These are phyloP conservation scores for Podaxis rugospora DNA, from an alignment of 768 basidiomycete species.

Conservation along the genomic window DNA sequence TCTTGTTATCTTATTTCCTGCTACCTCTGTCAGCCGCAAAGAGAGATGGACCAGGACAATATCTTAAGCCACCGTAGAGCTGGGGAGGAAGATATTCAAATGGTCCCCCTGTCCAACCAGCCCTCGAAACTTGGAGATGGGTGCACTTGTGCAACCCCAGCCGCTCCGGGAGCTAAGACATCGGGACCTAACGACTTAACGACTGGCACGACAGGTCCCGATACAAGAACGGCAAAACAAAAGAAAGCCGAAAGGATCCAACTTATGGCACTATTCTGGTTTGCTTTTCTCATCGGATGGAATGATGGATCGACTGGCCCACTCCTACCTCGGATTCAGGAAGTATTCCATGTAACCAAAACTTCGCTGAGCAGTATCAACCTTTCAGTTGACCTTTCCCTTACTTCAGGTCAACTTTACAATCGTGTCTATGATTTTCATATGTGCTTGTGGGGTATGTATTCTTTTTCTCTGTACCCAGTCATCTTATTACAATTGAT, in stretches of 20 bases:
- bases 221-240: conserved; percentile 18
- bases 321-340: conserved; percentile 66
- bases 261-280: conserved; percentile 49
- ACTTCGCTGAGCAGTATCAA: background rate
- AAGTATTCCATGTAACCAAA: conserved; percentile 38
- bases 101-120: too few relatives aligned
- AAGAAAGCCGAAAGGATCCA: conserved; percentile 33
- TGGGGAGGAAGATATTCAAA: background rate
- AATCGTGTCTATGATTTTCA: conserved; percentile 61
- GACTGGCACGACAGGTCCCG: background rate
- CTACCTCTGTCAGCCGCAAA: too few relatives aligned
- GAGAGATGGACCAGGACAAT: too few relatives aligned
- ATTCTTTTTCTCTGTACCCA: background rate
- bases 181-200: background rate
- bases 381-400: too few relatives aligned
- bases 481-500: background rate
- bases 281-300: conserved; percentile 66
- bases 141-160: background rate
- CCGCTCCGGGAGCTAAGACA: background rate
- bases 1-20: too few relatives aligned
- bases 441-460: conserved; percentile 32
- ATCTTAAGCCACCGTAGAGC: too few relatives aligned
- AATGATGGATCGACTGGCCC: conserved; percentile 76
- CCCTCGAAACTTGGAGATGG: too few relatives aligned
- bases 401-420: conserved; percentile 41